phyloP scores from a whole-genome alignment of 2,329 filamentous ascomycete genomes.

The Xylaria hypoxylon region DNA sequence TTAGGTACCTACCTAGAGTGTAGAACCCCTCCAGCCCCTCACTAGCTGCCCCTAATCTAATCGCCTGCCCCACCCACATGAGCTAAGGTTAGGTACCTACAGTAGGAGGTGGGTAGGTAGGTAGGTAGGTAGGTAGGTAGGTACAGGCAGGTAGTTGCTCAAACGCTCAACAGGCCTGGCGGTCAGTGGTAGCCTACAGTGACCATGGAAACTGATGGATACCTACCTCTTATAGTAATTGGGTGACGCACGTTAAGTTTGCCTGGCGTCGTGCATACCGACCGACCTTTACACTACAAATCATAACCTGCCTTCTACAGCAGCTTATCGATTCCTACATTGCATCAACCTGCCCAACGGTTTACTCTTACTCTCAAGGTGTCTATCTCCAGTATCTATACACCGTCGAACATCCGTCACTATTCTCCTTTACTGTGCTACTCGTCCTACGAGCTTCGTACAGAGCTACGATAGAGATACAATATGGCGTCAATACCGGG shows the following conservation, averaged over 20 bases:
- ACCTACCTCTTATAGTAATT: no score
- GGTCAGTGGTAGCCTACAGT: background rate
- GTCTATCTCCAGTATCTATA: background rate
- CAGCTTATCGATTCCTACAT: slow-evolving; percentile 2
- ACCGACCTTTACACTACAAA: no score
- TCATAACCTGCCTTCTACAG: no score
- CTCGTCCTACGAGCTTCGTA: background rate
- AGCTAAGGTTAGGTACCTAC: background rate
- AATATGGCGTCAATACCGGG: slow-evolving; percentile 49
- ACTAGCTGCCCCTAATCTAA: slow-evolving; percentile 3
- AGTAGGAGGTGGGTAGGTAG: no score
- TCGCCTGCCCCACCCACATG: background rate
- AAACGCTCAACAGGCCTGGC: background rate
- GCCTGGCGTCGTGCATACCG: slow-evolving; percentile 33
- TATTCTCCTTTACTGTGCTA: background rate
- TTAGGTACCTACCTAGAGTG: background rate
- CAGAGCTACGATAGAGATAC: slow-evolving; percentile 20
- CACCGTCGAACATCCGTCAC: background rate
- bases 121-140: no score
- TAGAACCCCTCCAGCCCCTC: slow-evolving; percentile 10
- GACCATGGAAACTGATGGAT: slow-evolving; percentile 42
- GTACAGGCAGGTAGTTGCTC: background rate
- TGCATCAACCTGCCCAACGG: background rate
- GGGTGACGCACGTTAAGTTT: slow-evolving; percentile 45
- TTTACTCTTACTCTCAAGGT: background rate